Base-by-base conservation (phyloP, 179 eudicot species). In the Spinacia oleracea region DNA sequence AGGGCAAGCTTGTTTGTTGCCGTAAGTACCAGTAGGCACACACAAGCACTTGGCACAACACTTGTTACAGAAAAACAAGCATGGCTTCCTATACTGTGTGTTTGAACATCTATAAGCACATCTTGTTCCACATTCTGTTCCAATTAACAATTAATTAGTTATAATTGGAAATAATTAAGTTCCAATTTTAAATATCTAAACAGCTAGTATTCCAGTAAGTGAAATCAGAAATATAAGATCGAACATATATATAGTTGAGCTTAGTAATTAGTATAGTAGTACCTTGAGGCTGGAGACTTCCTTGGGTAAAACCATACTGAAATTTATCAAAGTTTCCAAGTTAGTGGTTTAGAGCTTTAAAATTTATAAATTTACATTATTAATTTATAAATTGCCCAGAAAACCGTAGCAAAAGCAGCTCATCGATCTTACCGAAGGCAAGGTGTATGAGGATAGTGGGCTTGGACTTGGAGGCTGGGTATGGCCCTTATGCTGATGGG, bases 241-340 rank as follows among this genome's bases (percentile, higher is more conserved):
- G n/a, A n/a, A n/a, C n/a, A n/a, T n/a, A n/a, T 15, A 53, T 20
- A 53, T 53, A 23, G 23, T 20, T 53, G 23, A 53, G 23, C 23
- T 53, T 53, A 53, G 58, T 53, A 25, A n/a, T n/a, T n/a, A 43
- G 9, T 14, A 25, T 23, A 68, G 70, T 32, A 70, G 77, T 84
- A 89, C 94, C 92, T 84, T 88, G 85, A 73, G 92, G 94, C 9
- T 82, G 83, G 59, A 90, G 89, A 79, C 92, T 90, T 67, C 91
- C 90, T 10, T 82, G 91, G 31, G 87, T 88, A 79, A 64, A 45
- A 16, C 94, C 94, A 78, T 87, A 74, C 94, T 90, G 91, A 58
- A 83, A 40, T 31, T 27, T 21, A 70, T 7, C 9, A 25, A 53
- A 46, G 14, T 4, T 59, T 21, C 25, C n/a, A 31, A 23, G 23